These are phyloP conservation scores for Chaetomium cochliodes DNA, from an alignment of 495 filamentous ascomycete genomes.

Conservation along the genomic window DNA sequence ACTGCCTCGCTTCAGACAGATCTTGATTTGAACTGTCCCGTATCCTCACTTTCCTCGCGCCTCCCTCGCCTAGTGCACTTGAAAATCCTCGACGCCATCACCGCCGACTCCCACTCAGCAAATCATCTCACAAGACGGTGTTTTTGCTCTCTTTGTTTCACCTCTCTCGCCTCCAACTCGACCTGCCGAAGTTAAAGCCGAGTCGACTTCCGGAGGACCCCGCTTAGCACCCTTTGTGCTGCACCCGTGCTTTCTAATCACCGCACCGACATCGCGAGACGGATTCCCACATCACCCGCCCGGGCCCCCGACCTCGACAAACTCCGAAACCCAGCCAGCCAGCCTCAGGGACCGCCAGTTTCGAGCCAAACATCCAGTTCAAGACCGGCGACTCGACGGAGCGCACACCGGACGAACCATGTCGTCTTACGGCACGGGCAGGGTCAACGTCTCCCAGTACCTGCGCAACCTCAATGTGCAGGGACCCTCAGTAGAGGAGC, in stretches of 20 bases:
- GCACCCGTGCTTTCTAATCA: constrained; percentile 7
- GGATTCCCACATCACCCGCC: constrained; percentile 16
- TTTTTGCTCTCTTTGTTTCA: constrained; percentile 15
- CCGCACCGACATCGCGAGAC: constrained; percentile 18
- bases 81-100: constrained; percentile 19
- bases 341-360: background rate
- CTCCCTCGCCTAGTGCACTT: background rate
- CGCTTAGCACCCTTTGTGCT: constrained; percentile 10
- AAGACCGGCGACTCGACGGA: constrained; percentile 9
- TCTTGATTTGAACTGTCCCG: constrained; percentile 22
- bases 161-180: constrained; percentile 16
- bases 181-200: constrained; percentile 21
- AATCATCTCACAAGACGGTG: constrained; percentile 1
- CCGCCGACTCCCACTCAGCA: background rate
- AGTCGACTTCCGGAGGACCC: constrained; percentile 8
- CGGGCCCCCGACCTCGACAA: constrained; percentile 1
- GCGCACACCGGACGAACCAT: constrained; percentile 42
- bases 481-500: constrained; percentile 61
- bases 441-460: constrained; percentile 83
- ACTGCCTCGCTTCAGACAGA: background rate
- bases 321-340: constrained; percentile 3
- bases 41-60: constrained; percentile 6
- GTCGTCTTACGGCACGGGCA: constrained; percentile 68
- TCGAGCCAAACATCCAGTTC: background rate
- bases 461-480: constrained; percentile 82